phyloP scores from a whole-genome alignment of 2,329 filamentous ascomycete genomes.

The Drechslerella coelobrocha region DNA sequence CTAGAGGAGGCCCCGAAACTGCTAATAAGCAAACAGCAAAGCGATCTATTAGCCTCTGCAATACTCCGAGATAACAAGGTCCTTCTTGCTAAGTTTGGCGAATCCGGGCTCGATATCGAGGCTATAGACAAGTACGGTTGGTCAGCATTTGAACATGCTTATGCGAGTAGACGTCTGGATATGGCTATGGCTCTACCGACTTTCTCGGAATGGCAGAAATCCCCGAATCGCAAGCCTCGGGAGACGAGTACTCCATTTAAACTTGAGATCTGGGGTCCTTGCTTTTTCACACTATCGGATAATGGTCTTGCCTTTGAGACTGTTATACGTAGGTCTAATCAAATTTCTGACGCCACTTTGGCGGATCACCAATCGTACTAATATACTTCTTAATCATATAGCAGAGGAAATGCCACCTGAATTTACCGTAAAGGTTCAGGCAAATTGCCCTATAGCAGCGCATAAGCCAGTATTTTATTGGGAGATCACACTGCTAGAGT shows the following conservation, averaged over 20 bases:
- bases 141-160: slow-evolving; percentile 34
- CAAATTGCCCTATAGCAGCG: slow-evolving; percentile 19
- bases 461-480: slow-evolving; percentile 38
- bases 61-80: slow-evolving; percentile 29
- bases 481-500: slow-evolving; percentile 17
- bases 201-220: slow-evolving; percentile 27
- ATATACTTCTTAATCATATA: no score
- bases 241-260: slow-evolving; percentile 12
- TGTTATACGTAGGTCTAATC: slow-evolving; percentile 18
- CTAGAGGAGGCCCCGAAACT: slow-evolving; percentile 31
- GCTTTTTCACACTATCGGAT: slow-evolving; percentile 27
- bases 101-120: slow-evolving; percentile 30
- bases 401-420: no score
- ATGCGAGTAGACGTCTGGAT: slow-evolving; percentile 16
- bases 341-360: neutral
- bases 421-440: no score
- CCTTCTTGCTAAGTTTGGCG: slow-evolving; percentile 29
- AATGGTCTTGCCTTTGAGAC: slow-evolving; percentile 38
- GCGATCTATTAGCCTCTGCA: slow-evolving; percentile 15
- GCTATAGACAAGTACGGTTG: slow-evolving; percentile 17
- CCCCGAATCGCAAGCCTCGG: slow-evolving; percentile 13
- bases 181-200: slow-evolving; percentile 11
- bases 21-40: neutral
- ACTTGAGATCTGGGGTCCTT: slow-evolving; percentile 15
- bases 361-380: no score